Evolutionary conservation across 139 green algal species (phyloP).

Genomic region (Coccomyxa sp.): DNA sequence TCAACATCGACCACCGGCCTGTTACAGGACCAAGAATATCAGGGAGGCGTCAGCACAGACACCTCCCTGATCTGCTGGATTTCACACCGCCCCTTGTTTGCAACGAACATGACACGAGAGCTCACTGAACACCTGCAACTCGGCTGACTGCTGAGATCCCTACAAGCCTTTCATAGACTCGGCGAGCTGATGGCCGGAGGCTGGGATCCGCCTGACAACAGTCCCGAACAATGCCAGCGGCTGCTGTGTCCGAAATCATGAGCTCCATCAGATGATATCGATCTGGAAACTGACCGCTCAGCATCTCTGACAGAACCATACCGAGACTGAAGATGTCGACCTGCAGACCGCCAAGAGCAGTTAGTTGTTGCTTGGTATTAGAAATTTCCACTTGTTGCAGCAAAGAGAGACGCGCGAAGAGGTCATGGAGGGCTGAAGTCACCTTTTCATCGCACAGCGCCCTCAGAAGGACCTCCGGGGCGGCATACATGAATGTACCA

Average conservation of each 20-base stretch:
- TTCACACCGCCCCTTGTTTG: neutral
- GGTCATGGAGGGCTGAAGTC: neutral
- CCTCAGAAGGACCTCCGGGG: neutral
- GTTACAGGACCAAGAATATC: neutral
- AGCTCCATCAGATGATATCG: neutral
- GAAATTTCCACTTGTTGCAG: neutral
- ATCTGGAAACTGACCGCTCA: constrained; percentile 4
- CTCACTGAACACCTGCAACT: neutral
- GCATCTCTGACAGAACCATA: constrained; percentile 8
- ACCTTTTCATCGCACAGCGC: constrained; percentile 2
- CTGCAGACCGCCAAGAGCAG: neutral
- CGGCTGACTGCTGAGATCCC: neutral
- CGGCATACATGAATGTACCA: constrained; percentile 5
- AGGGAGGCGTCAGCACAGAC: neutral
- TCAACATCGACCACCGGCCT: neutral
- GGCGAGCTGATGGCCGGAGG: neutral
- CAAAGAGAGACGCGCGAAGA: neutral
- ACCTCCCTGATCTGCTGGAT: neutral
- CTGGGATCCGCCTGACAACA: neutral
- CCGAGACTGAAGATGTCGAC: constrained; percentile 9
- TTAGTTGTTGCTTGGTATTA: neutral
- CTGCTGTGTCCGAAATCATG: neutral
- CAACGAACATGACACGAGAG: neutral
- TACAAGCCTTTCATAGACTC: neutral
- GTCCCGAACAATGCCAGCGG: neutral